Evolutionary conservation across 441 rosid species (phyloP).

Genomic region (Euphorbia schlechtendalii): DNA sequence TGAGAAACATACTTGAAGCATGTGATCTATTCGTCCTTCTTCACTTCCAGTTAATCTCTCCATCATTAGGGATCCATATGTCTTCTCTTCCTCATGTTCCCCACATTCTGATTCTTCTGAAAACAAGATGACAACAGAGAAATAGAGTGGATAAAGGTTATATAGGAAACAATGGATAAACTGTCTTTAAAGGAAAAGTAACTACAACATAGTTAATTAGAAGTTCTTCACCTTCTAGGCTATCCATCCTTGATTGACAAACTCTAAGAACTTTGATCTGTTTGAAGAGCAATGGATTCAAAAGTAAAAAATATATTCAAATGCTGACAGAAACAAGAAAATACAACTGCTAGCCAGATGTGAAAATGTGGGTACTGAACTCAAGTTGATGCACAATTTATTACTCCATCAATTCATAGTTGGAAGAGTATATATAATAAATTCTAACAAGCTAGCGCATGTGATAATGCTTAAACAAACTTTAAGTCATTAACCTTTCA

Average conservation of each 20-base stretch:
- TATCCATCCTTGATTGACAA: conserved; percentile 66
- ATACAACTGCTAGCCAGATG: neutral
- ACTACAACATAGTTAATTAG: neutral
- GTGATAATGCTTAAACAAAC: neutral
- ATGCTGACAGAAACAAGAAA: conserved; percentile 7
- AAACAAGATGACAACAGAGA: neutral
- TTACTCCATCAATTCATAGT: neutral
- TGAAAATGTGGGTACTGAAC: neutral
- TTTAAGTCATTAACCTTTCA: neutral
- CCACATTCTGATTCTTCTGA: conserved; percentile 42
- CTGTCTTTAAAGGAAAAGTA: neutral
- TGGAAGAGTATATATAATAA: neutral
- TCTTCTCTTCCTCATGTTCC: conserved; percentile 46
- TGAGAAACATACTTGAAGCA: conserved; percentile 62
- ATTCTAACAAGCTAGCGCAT: neutral
- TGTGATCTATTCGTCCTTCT: conserved; percentile 82
- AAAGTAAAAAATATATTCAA: conserved; percentile 9
- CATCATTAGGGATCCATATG: conserved; percentile 80
- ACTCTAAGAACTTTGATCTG: conserved; percentile 75
- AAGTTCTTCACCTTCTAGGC: conserved; percentile 46
- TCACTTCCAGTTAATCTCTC: conserved; percentile 71
- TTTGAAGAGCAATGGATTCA: conserved; percentile 17
- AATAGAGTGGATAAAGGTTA: neutral
- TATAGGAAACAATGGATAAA: neutral
- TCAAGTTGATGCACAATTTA: neutral